These are phyloP conservation scores for Lipomyces yamadae DNA, from an alignment of 805 yeast genomes.

Conservation along the genomic window DNA sequence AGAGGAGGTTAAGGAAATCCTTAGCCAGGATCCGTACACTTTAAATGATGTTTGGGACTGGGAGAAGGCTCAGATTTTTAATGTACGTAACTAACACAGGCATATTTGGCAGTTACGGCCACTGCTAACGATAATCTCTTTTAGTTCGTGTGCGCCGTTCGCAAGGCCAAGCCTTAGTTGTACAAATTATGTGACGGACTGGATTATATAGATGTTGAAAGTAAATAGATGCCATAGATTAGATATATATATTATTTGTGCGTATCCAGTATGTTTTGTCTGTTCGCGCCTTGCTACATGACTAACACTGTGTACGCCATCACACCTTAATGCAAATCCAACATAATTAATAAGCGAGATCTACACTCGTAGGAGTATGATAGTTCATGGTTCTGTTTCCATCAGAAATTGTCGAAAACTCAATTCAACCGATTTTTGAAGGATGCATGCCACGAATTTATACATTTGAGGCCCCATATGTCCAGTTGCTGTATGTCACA, in stretches of 20 bases:
- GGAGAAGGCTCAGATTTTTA: slow-evolving; percentile 62
- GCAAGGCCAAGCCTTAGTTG: slow-evolving; percentile 26
- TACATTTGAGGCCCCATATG: not conserved
- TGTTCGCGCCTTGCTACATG: too few species aligned
- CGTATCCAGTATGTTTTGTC: too few species aligned
- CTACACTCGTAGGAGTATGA: too few species aligned
- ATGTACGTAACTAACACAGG: slow-evolving; percentile 43
- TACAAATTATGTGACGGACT: not conserved
- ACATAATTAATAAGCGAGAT: too few species aligned
- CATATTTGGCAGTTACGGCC: not conserved
- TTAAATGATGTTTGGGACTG: slow-evolving; percentile 78
- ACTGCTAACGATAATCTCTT: not conserved
- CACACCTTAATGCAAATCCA: too few species aligned
- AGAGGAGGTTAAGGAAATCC: slow-evolving; percentile 67
- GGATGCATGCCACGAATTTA: not conserved
- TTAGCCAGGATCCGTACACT: slow-evolving; percentile 67
- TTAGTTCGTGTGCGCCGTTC: slow-evolving; percentile 31
- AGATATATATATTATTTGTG: too few species aligned
- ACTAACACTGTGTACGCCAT: too few species aligned
- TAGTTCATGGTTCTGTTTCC: too few species aligned
- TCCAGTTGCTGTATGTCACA: not conserved
- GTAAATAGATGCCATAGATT: not conserved
- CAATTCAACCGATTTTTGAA: too few species aligned
- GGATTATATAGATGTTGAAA: not conserved
- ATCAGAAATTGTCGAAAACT: too few species aligned